Evolutionary conservation across 176 grass and related monocot genomes (phyloP).

Genomic region (Avena eriantha): DNA sequence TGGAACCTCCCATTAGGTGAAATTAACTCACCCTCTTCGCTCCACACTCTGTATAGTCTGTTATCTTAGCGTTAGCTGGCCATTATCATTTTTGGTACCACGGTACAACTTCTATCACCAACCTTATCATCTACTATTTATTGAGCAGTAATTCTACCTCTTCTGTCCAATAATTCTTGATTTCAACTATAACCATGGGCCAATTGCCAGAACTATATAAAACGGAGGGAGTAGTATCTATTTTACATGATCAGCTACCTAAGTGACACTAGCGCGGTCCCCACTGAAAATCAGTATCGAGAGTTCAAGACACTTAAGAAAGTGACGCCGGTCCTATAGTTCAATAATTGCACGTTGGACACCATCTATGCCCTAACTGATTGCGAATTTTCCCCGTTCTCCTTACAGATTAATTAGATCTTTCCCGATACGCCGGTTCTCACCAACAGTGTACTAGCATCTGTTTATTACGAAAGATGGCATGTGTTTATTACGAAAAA

Average conservation of each 20-base stretch:
- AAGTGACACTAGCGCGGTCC: too few relatives aligned
- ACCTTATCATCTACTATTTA: not conserved
- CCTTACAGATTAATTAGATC: not conserved
- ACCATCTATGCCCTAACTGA: not conserved
- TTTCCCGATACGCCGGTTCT: not conserved
- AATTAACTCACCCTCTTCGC: not conserved
- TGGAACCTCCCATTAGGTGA: constrained; percentile 90
- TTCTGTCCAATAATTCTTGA: too few relatives aligned
- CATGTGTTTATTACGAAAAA: too few relatives aligned
- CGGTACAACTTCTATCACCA: not conserved
- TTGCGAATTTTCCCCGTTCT: not conserved
- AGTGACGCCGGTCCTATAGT: not conserved
- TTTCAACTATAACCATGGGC: too few relatives aligned
- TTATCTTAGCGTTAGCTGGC: not conserved
- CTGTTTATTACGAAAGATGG: too few relatives aligned
- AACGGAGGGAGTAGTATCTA: too few relatives aligned
- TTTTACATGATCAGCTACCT: too few relatives aligned
- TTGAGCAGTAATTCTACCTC: not conserved
- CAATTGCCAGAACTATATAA: too few relatives aligned
- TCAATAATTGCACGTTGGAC: not conserved
- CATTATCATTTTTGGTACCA: not conserved
- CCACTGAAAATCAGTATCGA: not conserved
- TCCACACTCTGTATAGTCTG: not conserved
- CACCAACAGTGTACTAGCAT: not conserved
- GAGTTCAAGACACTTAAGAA: not conserved